These are phyloP conservation scores for Neckera pumila DNA, from an alignment of 225 moss, liverwort and hornwort genomes.

Conservation along the genomic window DNA sequence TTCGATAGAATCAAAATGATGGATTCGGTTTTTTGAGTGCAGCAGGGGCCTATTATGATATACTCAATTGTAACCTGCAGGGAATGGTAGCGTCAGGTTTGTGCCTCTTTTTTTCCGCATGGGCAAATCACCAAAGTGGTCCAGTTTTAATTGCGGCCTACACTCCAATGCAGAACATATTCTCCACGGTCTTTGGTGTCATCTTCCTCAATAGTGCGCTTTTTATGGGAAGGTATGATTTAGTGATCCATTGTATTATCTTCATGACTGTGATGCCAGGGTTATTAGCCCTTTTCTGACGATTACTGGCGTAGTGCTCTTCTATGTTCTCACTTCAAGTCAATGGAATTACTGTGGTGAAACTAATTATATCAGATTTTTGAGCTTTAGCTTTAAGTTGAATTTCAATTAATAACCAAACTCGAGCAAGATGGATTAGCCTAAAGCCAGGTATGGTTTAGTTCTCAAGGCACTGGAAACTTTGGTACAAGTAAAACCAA, in stretches of 20 bases:
- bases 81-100: conserved; percentile 56
- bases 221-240: conserved; percentile 47
- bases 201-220: conserved; percentile 42
- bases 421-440: background rate
- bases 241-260: background rate
- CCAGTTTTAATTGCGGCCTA: conserved; percentile 62
- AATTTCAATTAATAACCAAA: background rate
- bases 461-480: background rate
- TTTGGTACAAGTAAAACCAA: background rate
- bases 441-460: background rate
- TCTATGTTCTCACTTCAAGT: background rate
- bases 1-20: background rate
- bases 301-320: background rate
- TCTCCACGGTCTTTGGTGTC: conserved; percentile 35
- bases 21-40: background rate
- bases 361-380: background rate
- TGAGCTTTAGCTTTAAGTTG: background rate
- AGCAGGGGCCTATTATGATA: background rate
- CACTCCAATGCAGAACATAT: conserved; percentile 21
- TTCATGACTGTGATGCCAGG: background rate
- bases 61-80: conserved; percentile 8
- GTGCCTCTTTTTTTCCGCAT: conserved; percentile 39
- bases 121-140: conserved; percentile 54
- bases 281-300: background rate
- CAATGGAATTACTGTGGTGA: background rate